These are phyloP conservation scores for Heterobasidion occidentale DNA, from an alignment of 1,284 basidiomycete genomes.

Conservation along the genomic window DNA sequence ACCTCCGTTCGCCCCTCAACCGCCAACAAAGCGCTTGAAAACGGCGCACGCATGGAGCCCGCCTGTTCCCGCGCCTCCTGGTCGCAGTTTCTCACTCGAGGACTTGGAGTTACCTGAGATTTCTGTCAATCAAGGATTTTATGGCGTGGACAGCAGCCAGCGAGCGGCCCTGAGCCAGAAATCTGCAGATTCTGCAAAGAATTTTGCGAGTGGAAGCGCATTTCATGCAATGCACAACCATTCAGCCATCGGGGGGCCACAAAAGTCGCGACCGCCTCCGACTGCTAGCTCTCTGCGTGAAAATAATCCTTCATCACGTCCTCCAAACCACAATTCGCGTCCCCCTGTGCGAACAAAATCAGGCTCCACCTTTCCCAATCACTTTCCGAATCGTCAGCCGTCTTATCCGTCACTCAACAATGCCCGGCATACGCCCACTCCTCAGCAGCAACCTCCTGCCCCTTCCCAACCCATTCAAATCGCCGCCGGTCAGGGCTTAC, in stretches of 20 bases:
- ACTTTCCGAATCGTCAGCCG: background rate
- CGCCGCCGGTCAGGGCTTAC: background rate
- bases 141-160: constrained; percentile 16
- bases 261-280: background rate
- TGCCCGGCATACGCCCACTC: background rate
- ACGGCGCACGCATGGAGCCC: constrained; percentile 21
- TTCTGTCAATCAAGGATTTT: constrained; percentile 35
- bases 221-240: too few species aligned
- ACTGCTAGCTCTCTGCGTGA: background rate
- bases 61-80: background rate
- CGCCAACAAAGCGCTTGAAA: constrained; percentile 45
- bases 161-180: background rate
- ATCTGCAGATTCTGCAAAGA: too few species aligned
- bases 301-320: background rate
- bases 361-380: background rate
- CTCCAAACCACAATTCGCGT: background rate
- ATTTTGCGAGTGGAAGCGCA: too few species aligned
- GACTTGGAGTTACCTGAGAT: constrained; percentile 52
- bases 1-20: constrained; percentile 12
- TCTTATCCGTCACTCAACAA: background rate
- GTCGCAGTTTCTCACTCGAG: constrained; percentile 24
- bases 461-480: background rate
- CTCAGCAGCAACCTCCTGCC: background rate
- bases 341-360: background rate
- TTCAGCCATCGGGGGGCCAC: too few species aligned